A percentile compares a stretch with the other conserved stretches of the same genome.
Conservation (phyloP, 495 filamentous ascomycete species). For the Ascobolus immersus region DNA sequence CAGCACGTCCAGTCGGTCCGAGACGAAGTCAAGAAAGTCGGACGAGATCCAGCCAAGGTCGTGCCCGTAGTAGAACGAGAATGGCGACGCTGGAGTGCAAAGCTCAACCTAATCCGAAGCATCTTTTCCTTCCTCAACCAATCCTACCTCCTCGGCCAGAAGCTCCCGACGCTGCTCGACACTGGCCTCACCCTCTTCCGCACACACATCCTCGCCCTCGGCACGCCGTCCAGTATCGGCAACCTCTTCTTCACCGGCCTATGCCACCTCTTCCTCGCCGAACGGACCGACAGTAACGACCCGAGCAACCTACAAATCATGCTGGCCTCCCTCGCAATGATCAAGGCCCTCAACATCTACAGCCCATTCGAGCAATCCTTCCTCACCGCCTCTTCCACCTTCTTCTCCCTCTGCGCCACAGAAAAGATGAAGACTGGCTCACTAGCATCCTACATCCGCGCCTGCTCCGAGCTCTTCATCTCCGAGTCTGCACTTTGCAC, state of each 20-base stretch:
- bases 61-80: conserved; percentile 36
- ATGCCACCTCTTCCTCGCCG: conserved; percentile 47
- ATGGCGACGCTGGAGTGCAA: conserved; percentile 58
- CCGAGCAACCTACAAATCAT: conserved; percentile 31
- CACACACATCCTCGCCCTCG: conserved; percentile 28
- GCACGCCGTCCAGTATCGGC: conserved; percentile 24
- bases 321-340: conserved; percentile 46
- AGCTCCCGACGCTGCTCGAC: conserved; percentile 30
- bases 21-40: conserved; percentile 26
- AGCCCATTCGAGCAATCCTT: conserved; percentile 54
- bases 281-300: conserved; percentile 29
- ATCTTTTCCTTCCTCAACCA: conserved; percentile 86
- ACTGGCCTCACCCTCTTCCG: conserved; percentile 34
- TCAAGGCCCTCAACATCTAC: conserved; percentile 61
- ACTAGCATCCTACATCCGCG: conserved; percentile 45
- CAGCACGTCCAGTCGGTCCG: conserved; percentile 26
- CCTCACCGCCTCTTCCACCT: conserved; percentile 35
- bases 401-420: conserved; percentile 38
- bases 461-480: conserved; percentile 37
- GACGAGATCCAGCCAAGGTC: conserved; percentile 34
- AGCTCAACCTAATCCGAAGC: conserved; percentile 48
- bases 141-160: conserved; percentile 50
- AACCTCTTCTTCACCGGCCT: conserved; percentile 39
- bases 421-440: conserved; percentile 27
- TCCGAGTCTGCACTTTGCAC: conserved; percentile 50